These are phyloP conservation scores for Solanum sejunctum DNA, from an alignment of 257 asterid species.

Conservation along the genomic window DNA sequence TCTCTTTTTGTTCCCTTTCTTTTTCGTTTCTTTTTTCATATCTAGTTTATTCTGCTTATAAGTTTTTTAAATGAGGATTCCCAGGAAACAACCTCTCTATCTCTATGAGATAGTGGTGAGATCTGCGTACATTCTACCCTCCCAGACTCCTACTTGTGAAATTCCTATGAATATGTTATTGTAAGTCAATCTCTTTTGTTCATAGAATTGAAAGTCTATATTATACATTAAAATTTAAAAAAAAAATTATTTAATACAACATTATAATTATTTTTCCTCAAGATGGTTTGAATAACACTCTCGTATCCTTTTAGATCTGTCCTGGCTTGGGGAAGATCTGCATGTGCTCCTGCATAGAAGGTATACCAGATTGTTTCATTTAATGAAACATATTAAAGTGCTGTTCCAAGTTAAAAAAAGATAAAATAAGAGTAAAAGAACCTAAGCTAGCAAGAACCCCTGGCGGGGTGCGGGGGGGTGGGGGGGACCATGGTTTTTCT, in stretches of 20 bases:
- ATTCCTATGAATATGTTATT: too few relatives aligned
- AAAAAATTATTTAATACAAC: neutral
- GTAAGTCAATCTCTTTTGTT: neutral
- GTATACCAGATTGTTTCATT: slow-evolving; percentile 39
- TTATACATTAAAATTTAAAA: neutral
- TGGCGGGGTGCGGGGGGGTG: neutral
- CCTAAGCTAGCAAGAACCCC: neutral
- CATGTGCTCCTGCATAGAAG: neutral
- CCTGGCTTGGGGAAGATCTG: neutral
- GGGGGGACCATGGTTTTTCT: neutral
- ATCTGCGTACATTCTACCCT: too few relatives aligned
- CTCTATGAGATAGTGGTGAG: too few relatives aligned
- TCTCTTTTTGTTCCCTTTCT: too few relatives aligned
- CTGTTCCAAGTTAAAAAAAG: neutral
- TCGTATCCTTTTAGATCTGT: neutral
- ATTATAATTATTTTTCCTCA: neutral
- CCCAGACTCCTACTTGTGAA: too few relatives aligned
- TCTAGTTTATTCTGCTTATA: too few relatives aligned
- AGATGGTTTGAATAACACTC: neutral
- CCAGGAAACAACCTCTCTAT: too few relatives aligned
- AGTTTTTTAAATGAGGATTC: too few relatives aligned
- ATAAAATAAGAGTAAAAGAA: neutral
- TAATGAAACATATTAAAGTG: slow-evolving; percentile 44
- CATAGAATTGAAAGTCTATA: neutral
- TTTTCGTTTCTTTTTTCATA: too few relatives aligned